Conservation (phyloP, 805 yeast genomes). For the Pichia heedii region DNA sequence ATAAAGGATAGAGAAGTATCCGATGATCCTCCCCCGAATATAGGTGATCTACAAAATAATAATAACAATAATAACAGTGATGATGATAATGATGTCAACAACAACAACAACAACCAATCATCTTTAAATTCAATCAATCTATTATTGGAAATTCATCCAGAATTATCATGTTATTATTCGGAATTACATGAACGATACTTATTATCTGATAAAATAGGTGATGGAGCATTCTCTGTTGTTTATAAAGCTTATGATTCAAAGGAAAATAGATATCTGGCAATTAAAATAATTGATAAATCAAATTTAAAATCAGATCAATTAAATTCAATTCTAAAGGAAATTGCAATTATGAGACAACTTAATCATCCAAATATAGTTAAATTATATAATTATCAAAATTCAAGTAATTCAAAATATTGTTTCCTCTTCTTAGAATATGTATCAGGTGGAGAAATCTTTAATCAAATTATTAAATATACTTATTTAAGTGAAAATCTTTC, state of each 20-base stretch:
- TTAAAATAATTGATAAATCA: constrained; percentile 63
- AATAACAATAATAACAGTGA: background rate
- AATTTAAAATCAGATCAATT: constrained; percentile 44
- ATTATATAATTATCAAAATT: constrained; percentile 45
- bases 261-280: constrained; percentile 46
- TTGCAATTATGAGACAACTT: constrained; percentile 59
- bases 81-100: too few species aligned
- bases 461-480: constrained; percentile 69
- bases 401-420: constrained; percentile 37
- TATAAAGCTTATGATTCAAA: constrained; percentile 53
- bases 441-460: constrained; percentile 75
- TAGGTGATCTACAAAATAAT: too few species aligned
- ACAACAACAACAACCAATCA: too few species aligned
- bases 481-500: constrained; percentile 66
- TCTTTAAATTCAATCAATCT: constrained; percentile 1
- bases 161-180: constrained; percentile 16
- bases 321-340: constrained; percentile 58
- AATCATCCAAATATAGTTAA: constrained; percentile 53
- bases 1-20: constrained; percentile 4
- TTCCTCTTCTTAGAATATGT: constrained; percentile 60
- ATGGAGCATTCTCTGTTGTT: constrained; percentile 88
- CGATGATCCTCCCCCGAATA: background rate
- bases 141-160: constrained; percentile 7
- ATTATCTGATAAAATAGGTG: constrained; percentile 41
- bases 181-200: constrained; percentile 24